These are phyloP conservation scores for Macrophomina phaseolina DNA, from an alignment of 2,329 filamentous ascomycete genomes.

Conservation along the genomic window DNA sequence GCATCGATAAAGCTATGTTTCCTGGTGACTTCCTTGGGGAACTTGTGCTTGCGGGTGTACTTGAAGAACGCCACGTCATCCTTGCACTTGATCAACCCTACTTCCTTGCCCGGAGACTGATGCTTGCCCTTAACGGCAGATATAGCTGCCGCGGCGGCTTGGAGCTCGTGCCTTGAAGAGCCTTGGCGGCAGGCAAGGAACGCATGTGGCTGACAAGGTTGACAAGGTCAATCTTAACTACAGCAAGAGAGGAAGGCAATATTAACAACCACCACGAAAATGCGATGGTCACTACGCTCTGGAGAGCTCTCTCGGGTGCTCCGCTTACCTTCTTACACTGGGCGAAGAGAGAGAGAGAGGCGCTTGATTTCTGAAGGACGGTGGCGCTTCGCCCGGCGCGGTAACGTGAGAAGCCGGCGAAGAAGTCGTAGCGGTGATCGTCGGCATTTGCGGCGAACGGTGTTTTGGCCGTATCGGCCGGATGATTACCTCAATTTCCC, in stretches of 20 bases:
- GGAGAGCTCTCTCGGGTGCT: not conserved
- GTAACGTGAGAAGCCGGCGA: conserved; percentile 23
- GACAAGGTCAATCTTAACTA: conserved; percentile 30
- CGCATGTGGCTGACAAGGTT: conserved; percentile 38
- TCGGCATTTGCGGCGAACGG: too few species aligned
- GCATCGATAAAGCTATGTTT: conserved; percentile 34
- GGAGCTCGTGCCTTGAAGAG: not conserved
- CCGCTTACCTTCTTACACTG: conserved; percentile 37
- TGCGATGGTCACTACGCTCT: too few species aligned
- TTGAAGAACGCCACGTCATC: not conserved
- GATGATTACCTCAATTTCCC: too few species aligned
- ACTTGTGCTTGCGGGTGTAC: conserved; percentile 23
- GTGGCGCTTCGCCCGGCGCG: not conserved
- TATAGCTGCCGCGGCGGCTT: too few species aligned
- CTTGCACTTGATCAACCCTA: not conserved
- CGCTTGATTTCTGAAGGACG: conserved; percentile 14
- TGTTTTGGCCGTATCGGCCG: too few species aligned
- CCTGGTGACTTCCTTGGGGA: conserved; percentile 35
- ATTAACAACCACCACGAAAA: too few species aligned
- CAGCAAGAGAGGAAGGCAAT: too few species aligned
- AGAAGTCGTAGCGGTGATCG: conserved; percentile 5
- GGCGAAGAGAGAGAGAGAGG: not conserved
- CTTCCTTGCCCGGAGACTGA: not conserved
- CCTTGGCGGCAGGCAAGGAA: conserved; percentile 26
- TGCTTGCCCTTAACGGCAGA: too few species aligned